Evolutionary conservation across 1,284 basidiomycete species (phyloP), one percentile per base, ranked within the genome.

Genomic region (Ustilago cynodontis): DNA sequence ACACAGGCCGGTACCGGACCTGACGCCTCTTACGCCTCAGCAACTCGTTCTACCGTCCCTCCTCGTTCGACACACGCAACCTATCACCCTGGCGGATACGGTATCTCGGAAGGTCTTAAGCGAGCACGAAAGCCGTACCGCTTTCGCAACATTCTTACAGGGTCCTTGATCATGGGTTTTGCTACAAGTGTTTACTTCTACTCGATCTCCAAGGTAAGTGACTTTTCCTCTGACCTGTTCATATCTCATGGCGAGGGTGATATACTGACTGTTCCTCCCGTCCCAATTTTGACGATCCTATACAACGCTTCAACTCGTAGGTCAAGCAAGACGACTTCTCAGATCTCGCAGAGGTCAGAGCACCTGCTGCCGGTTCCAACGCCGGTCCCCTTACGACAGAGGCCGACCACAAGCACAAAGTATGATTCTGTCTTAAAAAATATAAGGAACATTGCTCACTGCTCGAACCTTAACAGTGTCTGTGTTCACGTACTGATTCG

Each of bases 111-210:
- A 57, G 80, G 85, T 61, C 90, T 98, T 54, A 88, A 91, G 87
- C 92, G 95, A 67, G 95, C 95, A 14, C 91, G 95, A 39, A 90
- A 90, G 78, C 95, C 94, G 10, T 98, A 92, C 87, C 89, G 90
- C 31, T 66, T 92, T 35, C 90, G 90, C 77, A 98, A 98, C 86
- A 89, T 91, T 16, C 63, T 96, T 52, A 94, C 93, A 0, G 95
- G 95, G 5, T 76, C 91, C 43, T 84, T 88, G 3, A 90, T 98
- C 65, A 89, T 91, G 49, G 89, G 89, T 1, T 96, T 98, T 86
- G 91, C 91, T 31, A 89, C 91, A n/a, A 91, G 91, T 51, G 91
- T 97, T 18, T 98, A 94, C 90, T 89, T 91, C 10, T 98, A 98
- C 87, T 95, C 94, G 16, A 95, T 98, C 85, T 77, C 72, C 24